Evolutionary conservation across 208 protist genomes (phyloP).

Genomic region (Leishmania major): DNA sequence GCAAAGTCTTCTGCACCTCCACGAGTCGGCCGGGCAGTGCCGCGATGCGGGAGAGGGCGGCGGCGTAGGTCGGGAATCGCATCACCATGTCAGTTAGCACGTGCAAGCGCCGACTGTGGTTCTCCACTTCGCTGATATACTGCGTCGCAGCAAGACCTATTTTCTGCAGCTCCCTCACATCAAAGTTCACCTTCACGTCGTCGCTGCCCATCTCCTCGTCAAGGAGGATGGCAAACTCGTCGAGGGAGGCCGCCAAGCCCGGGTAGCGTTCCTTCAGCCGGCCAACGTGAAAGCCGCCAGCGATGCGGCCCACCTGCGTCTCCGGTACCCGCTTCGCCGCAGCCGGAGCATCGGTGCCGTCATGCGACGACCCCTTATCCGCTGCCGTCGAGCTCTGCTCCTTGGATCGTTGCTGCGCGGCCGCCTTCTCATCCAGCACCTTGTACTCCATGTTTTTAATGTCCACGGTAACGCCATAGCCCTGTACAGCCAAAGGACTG

Average conservation of each 20-base stretch:
- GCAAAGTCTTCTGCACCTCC: conserved; percentile 24
- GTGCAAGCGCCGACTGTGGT: conserved; percentile 53
- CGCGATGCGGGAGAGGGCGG: conserved; percentile 40
- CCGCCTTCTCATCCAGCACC: conserved; percentile 87
- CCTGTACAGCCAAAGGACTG: conserved; percentile 65
- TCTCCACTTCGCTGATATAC: conserved; percentile 45
- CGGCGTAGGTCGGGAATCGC: conserved; percentile 87
- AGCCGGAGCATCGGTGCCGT: neutral
- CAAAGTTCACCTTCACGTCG: conserved; percentile 64
- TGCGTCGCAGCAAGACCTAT: conserved; percentile 62
- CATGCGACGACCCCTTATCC: neutral
- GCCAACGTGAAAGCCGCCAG: conserved; percentile 53
- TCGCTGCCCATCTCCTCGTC: conserved; percentile 32
- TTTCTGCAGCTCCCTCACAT: conserved; percentile 69
- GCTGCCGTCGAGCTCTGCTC: conserved; percentile 1
- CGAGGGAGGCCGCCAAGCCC: conserved; percentile 30
- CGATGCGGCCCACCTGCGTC: conserved; percentile 3
- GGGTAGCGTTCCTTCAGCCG: conserved; percentile 43
- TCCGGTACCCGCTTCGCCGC: neutral
- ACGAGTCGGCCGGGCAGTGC: conserved; percentile 14
- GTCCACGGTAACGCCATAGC: conserved; percentile 95
- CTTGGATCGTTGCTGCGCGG: conserved; percentile 15
- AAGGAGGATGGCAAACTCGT: conserved; percentile 43
- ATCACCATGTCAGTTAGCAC: conserved; percentile 77
- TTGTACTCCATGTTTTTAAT: conserved; percentile 98